Conservation (phyloP, 108 stramenopile species). For the Pseudonitzschia pungens region DNA sequence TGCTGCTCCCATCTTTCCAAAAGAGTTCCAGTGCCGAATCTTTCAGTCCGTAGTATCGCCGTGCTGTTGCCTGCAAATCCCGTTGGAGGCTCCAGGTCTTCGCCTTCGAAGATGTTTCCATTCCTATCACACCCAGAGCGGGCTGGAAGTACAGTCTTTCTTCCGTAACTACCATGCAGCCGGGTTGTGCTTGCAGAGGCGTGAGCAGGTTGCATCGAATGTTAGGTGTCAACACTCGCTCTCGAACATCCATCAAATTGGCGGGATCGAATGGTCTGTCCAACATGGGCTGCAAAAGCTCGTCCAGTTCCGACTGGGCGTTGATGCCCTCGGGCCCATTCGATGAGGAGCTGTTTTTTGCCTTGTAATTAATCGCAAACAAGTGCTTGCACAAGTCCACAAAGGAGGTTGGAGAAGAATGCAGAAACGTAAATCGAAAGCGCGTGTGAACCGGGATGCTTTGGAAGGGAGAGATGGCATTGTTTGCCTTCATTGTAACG, state of each 20-base stretch:
- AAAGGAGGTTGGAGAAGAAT: constrained; percentile 61
- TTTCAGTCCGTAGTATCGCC: constrained; percentile 73
- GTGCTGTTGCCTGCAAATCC: constrained; percentile 67
- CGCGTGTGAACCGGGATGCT: constrained; percentile 37
- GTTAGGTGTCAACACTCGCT: constrained; percentile 45
- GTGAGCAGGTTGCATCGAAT: constrained; percentile 46
- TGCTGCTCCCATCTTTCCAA: constrained; percentile 56
- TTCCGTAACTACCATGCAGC: constrained; percentile 61
- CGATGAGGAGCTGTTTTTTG: constrained; percentile 2
- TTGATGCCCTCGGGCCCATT: neutral
- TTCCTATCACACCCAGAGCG: constrained; percentile 33
- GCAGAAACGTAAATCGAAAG: constrained; percentile 71
- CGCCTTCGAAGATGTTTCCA: constrained; percentile 27
- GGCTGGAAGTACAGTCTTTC: constrained; percentile 79
- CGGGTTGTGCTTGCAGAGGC: constrained; percentile 59
- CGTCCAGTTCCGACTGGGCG: constrained; percentile 36
- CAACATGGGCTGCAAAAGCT: constrained; percentile 58
- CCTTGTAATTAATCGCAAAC: constrained; percentile 31
- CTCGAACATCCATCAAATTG: constrained; percentile 65
- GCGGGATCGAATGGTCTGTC: constrained; percentile 64
- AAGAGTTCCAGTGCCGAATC: constrained; percentile 82
- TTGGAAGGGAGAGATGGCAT: constrained; percentile 60
- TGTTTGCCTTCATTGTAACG: constrained; percentile 60
- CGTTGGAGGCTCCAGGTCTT: constrained; percentile 39
- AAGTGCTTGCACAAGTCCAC: constrained; percentile 51